Evolutionary conservation across 148 eudicot species (phyloP).

Genomic region (Salicornia ramosissima): DNA sequence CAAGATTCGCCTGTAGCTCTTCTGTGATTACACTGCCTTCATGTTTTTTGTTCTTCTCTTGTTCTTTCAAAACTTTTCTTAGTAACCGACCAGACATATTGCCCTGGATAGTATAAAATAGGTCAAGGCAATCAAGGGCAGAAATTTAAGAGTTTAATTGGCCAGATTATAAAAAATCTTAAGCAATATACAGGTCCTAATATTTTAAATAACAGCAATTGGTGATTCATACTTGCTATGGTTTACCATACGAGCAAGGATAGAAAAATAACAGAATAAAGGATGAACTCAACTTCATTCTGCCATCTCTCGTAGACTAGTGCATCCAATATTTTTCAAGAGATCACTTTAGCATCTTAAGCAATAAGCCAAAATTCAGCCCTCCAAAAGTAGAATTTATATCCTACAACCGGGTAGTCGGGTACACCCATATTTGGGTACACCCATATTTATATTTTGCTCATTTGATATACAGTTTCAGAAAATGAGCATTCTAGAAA

Average conservation of each 20-base stretch:
- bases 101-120: slow-evolving; percentile 4
- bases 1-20: slow-evolving; percentile 20
- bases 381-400: not conserved
- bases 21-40: slow-evolving; percentile 19
- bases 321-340: not conserved
- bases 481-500: too few species aligned
- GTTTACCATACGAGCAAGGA: not conserved
- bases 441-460: too few species aligned
- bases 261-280: not conserved
- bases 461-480: too few species aligned
- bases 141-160: not conserved
- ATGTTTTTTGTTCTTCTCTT: slow-evolving; percentile 27
- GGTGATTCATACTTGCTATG: not conserved
- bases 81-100: slow-evolving; percentile 44
- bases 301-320: not conserved
- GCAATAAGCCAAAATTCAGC: not conserved
- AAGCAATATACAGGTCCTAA: not conserved
- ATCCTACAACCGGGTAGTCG: too few species aligned
- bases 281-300: not conserved
- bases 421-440: too few species aligned
- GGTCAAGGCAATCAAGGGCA: not conserved
- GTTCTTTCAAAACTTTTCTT: slow-evolving; percentile 45
- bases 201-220: not conserved
- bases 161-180: too few species aligned
- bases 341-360: not conserved